phyloP scores from a whole-genome alignment of 306 rosid genomes.

The Rosa lucieae region DNA sequence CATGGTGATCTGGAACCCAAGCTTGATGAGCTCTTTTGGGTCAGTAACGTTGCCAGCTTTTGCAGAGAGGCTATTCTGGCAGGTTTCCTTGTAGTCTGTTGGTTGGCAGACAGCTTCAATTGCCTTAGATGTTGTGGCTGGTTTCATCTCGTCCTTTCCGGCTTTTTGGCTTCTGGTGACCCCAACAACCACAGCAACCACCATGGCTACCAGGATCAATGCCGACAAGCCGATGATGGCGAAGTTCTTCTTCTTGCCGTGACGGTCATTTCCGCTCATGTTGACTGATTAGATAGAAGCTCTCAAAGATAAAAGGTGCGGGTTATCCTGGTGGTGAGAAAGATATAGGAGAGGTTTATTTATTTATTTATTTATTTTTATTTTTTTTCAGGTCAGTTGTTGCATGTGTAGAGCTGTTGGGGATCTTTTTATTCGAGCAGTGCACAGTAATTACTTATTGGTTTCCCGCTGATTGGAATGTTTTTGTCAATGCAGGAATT shows the following conservation, averaged over 20 bases:
- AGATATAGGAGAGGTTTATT: neutral
- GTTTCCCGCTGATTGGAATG: slow-evolving; percentile 3
- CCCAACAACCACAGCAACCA: slow-evolving; percentile 51
- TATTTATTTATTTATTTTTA: neutral
- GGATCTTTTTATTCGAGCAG: neutral
- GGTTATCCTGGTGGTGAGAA: slow-evolving; percentile 8
- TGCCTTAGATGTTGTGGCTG: slow-evolving; percentile 26
- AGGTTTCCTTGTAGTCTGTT: slow-evolving; percentile 52
- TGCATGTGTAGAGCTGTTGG: neutral
- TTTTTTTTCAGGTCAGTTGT: slow-evolving; percentile 7
- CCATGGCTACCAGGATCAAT: slow-evolving; percentile 50
- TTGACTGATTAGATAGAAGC: neutral
- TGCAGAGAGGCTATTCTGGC: slow-evolving; percentile 30
- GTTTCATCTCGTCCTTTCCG: neutral
- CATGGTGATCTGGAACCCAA: slow-evolving; percentile 32
- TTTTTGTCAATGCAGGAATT: neutral
- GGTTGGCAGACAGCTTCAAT: slow-evolving; percentile 51
- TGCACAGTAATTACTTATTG: neutral
- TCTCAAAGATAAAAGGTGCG: neutral
- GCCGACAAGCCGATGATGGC: slow-evolving; percentile 42
- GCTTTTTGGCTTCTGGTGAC: slow-evolving; percentile 12
- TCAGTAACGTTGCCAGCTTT: slow-evolving; percentile 30
- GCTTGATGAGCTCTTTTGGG: slow-evolving; percentile 46
- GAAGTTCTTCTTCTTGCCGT: slow-evolving; percentile 38
- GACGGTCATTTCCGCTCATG: slow-evolving; percentile 8